A percentile compares a stretch with the other conserved stretches of the same genome.
Conservation (phyloP, 768 basidiomycete genomes). For the Trametopsis cervina region DNA sequence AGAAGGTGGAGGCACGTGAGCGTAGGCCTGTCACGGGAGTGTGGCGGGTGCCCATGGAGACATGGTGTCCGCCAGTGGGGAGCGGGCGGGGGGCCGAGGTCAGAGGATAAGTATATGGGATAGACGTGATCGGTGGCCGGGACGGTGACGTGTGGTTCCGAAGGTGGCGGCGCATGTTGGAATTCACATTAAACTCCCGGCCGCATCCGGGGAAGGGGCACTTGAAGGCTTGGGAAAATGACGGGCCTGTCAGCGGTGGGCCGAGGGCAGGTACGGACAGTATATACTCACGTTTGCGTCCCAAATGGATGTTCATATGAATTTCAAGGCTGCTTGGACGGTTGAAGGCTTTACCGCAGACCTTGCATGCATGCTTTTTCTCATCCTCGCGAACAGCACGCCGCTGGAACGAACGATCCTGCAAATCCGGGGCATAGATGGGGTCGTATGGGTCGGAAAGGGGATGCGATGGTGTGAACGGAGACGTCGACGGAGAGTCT, state of each 20-base stretch:
- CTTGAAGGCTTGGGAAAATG: slow-evolving; percentile 47
- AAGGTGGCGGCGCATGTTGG: slow-evolving; percentile 79
- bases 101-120: slow-evolving; percentile 9
- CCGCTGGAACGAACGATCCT: no score
- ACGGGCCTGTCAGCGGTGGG: background rate
- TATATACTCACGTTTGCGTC: slow-evolving; percentile 49
- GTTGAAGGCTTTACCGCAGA: slow-evolving; percentile 37
- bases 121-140: slow-evolving; percentile 7
- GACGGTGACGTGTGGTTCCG: slow-evolving; percentile 45
- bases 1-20: background rate
- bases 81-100: background rate
- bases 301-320: slow-evolving; percentile 63
- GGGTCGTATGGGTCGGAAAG: no score
- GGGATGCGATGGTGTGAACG: no score
- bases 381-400: slow-evolving; percentile 1
- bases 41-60: background rate
- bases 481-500: no score
- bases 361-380: slow-evolving; percentile 1
- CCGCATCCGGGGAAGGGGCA: slow-evolving; percentile 73
- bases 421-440: no score
- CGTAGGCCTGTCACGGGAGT: background rate
- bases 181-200: slow-evolving; percentile 76
- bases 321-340: slow-evolving; percentile 61
- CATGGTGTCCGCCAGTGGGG: background rate
- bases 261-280: background rate